Percentiles rank a stretch among this genome's conserved stretches.
phyloP scores from a whole-genome alignment of 169 alveolate species.

The Plasmodium billcollinsi region DNA sequence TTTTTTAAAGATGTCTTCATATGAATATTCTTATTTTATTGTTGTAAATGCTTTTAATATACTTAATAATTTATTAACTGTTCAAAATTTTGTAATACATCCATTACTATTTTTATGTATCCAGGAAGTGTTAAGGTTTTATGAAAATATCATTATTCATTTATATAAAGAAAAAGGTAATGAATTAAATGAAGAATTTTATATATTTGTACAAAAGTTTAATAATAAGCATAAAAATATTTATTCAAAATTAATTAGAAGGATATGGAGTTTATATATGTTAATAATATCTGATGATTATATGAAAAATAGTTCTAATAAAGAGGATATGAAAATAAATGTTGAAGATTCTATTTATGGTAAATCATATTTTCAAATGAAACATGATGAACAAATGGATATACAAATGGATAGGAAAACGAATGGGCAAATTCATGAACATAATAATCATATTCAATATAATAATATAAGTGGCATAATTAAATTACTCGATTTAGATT shows the following conservation, averaged over 20 bases:
- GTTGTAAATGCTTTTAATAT: conserved; percentile 54
- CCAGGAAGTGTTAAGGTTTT: conserved; percentile 41
- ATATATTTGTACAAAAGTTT: conserved; percentile 48
- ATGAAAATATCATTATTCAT: conserved; percentile 60
- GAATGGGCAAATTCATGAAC: background rate
- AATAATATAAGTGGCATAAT: conserved; percentile 14
- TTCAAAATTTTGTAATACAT: conserved; percentile 61
- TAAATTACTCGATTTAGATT: conserved; percentile 32
- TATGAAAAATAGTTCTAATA: background rate
- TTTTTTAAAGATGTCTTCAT: conserved; percentile 36
- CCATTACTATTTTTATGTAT: conserved; percentile 41
- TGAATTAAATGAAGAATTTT: conserved; percentile 51
- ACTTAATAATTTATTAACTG: conserved; percentile 52
- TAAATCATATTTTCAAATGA: too few species aligned
- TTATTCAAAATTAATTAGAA: conserved; percentile 23
- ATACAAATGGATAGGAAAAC: too few species aligned
- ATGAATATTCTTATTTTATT: conserved; percentile 66
- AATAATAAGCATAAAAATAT: conserved; percentile 45
- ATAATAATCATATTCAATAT: background rate
- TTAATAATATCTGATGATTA: conserved; percentile 70
- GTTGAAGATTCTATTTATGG: background rate
- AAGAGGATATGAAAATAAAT: background rate
- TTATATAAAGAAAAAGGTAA: conserved; percentile 56
- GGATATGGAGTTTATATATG: conserved; percentile 62
- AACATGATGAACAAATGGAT: too few species aligned